Percentiles rank a stretch among this genome's conserved stretches.
Conservation (phyloP, 352 stramenopile species). For the Pythium graminicola region DNA sequence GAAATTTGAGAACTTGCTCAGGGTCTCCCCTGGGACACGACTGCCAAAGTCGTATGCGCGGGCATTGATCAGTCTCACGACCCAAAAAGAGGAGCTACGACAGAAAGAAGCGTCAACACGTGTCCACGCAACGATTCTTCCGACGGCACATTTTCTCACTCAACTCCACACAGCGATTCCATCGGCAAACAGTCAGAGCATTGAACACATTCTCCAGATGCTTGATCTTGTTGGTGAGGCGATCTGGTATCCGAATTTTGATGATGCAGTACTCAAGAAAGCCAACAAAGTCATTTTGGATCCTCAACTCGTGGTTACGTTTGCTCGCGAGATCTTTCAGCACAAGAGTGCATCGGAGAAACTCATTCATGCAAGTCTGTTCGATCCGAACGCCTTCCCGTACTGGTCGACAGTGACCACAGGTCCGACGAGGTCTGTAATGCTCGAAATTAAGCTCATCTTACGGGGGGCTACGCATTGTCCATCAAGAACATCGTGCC, state of each 20-base stretch:
- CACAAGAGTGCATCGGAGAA: too few species aligned
- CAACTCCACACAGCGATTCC: too few species aligned
- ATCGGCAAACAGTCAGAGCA: too few species aligned
- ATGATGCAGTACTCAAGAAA: neutral
- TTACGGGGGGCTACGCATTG: neutral
- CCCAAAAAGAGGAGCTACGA: neutral
- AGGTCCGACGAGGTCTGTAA: neutral
- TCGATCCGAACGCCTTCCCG: too few species aligned
- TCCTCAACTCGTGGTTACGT: neutral
- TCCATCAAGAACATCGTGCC: neutral
- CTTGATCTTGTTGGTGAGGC: neutral
- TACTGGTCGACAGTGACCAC: neutral
- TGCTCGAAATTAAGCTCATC: conserved; percentile 4
- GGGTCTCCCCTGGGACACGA: neutral
- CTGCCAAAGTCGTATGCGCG: neutral
- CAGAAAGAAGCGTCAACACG: neutral
- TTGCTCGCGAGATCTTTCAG: neutral
- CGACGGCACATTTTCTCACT: neutral
- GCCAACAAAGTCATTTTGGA: neutral
- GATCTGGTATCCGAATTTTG: neutral
- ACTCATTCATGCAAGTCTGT: too few species aligned
- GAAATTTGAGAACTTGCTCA: neutral
- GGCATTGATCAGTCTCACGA: neutral
- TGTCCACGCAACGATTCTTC: neutral
- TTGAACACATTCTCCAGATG: neutral